Base-by-base conservation (phyloP, 148 eudicot genomes). In the Salicornia ramosissima region DNA sequence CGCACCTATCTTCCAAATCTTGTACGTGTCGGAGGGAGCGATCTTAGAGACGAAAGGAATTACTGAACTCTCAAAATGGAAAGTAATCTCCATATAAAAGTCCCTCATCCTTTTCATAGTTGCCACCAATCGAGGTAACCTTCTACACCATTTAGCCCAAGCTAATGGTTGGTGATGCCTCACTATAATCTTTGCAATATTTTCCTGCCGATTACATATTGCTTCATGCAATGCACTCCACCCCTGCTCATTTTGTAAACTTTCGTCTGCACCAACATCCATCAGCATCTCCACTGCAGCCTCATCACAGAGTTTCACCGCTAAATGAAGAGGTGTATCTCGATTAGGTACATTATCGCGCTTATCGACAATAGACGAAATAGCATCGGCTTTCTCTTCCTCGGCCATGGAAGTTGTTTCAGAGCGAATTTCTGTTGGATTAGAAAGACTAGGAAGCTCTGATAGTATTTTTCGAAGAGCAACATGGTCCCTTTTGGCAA, bases 191-290 rank as follows among this genome's bases (percentile, higher is more conserved):
- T 71, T 83, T 0, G 97, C 96, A 82, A 90, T 88, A 13, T 55
- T 67, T 73, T 92, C 97, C 68, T 89, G 83, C 26, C 86, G 78
- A 62, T 76, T 87, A 40, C 96, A 92, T 31, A 92, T 81, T 0
- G 97, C 97, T 72, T 92, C 97, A 70, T 92, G 97, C 19, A 92
- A 77, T 2, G 96, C 94, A 80, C 88, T 92, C 97, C 97, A 92
- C 29, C 97, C 97, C 42, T 81, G 88, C 77, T 87, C 96, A 71
- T 92, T 92, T 72, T 90, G 96, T 79, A 92, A 78, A 81, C 96
- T 90, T 94, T 94, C 88, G 78, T 92, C 91, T 10, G 97, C 96
- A 43, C 97, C 97, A 68, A 91, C 93, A 29, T 65, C 70, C 97
- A 92, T 92, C 6, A 92, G 81, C 88, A 90, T 90, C 73, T 90